Base-by-base conservation (phyloP, 306 rosid genomes). In the Inga leiocalycina region DNA sequence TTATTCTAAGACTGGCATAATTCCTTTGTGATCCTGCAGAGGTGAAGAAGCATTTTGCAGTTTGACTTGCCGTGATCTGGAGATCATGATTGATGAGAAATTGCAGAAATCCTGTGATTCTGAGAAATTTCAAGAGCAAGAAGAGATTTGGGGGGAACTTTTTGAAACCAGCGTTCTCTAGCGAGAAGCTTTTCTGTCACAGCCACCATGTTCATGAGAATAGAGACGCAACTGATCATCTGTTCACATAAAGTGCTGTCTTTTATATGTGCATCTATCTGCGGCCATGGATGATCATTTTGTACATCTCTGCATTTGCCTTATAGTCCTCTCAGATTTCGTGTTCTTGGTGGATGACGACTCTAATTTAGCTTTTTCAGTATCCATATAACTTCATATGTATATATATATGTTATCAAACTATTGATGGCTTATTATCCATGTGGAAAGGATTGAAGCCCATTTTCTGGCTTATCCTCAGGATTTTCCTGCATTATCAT, bases 11-110 rank as follows among this genome's bases (percentile, higher is more conserved):
- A 69, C 41, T 68, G 44, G 66, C 64, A 68, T 82, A 76, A 59
- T 76, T 80, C 79, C 9, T 77, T 83, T 79, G 44, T 56, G 77
- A 49, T 85, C 7, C 54, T 84, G 89, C 91, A 95, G 98, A 88
- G 98, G 98, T 52, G 98, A 95, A 85, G 84, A 91, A 81, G 89
- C 98, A 74, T 95, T 95, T 84, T 95, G 98, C 95, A 95, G 98
- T 84, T 79, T 85, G 67, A 84, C 75, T 67, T 95, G 98, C 87
- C 97, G 98, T 2, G 89, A 87, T 0, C 80, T 71, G 90, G 94
- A 86, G 91, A 95, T 95, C 51, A 70, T 91, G 94, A 87, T 83
- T 2, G 97, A 93, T 62, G 98, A 95, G 84, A 89, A 89, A 68
- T 80, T 81, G 59, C 94, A 93, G 88, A 79, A 85, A 75, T 88